Base-by-base conservation (phyloP, 768 basidiomycete species). In the Steccherinum ochraceum region DNA sequence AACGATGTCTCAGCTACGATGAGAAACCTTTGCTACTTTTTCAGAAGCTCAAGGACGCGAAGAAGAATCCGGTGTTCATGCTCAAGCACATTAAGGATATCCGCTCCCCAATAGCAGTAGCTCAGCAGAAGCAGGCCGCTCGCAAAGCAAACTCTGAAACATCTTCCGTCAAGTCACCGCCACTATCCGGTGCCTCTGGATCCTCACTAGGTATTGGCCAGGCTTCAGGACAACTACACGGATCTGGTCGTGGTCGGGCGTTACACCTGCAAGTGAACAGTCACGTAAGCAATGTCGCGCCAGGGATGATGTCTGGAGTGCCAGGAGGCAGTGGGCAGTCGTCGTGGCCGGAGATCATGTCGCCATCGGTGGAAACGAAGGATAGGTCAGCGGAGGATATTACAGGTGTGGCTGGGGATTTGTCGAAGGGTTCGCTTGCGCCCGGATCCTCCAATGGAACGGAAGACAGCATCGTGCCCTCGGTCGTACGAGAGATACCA, bases 41-140 rank as follows among this genome's bases (percentile, higher is more conserved):
- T 73, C 96, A 98, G 66, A 93, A 89, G 64, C 79, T 98, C 51
- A 99, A 98, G 64, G 96, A 99, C 57, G 84, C 86, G 1, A 92
- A 93, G 69, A 97, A 97, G 71, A 93, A 96, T 55, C 95, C 96
- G 2, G 95, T 99, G 5, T 99, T 99, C 69, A 99, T 99, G 96
- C 79, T 95, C 49, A 90, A 93, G 56, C 91, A 95, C 56, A 93
- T 94, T 68, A 88, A 88, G 63, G 96, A 99, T 62, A 97, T 99
- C 53, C 86, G 92, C 43, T 96, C 93, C 4, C 96, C 96, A 0
- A 98, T 98, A 55, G 92, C 85, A 7, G 93, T 98, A 40, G 96
- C 96, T 2, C 89, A 93, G 60, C 90, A 93, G 66, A 99, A 99
- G 67, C 93, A 96, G 62, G 90, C 90, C 2, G 80, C 86, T 7